Evolutionary conservation across 371 early-diverging fungal species (phyloP), one percentile per base, ranked within the genome.

Genomic region (Mortierella sp.): DNA sequence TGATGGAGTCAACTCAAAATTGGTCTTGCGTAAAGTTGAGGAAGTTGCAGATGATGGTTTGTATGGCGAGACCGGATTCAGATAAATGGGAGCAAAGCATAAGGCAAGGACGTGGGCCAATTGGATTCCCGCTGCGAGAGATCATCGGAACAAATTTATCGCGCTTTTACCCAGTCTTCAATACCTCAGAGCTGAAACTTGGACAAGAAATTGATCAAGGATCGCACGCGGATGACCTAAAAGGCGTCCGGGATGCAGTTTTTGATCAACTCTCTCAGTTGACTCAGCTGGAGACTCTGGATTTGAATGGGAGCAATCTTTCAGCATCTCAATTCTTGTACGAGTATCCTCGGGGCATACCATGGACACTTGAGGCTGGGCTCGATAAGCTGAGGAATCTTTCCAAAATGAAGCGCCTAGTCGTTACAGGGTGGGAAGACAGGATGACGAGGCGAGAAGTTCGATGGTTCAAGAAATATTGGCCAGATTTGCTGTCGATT

Each of bases 61-160:
- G 75, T n/a, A 59, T 75, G 26, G 75, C 75, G 9, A 49, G 75
- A 39, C 75, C 75, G 3, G 75, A 75, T 62, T 75, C 75, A 20
- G 75, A 51, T 12, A 40, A 65, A 22, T 75, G 75, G 75, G 75
- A 75, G 40, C 66, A 16, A 16, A 43, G 37, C 40, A 30, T 43
- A n/a, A 49, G n/a, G n/a, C 62, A 54, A 18, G 39, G 65, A 14
- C 60, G 30, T 20, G 61, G 26, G n/a, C 72, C 72, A 8, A 35
- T 65, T 12, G 45, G 47, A 35, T 70, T 75, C 52, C 70, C 62
- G 11, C 26, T 72, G 28, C 65, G 60, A 32, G 32, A 52, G 54
- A 65, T 72, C 26, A 28, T 72, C 6, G 57, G 71, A 26, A 20
- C 69, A 54, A 22, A 54, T 9, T 26, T 54, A 5, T 54, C 54